Conservation (phyloP, 2,329 filamentous ascomycete species). For the Aureobasidium sp. region DNA sequence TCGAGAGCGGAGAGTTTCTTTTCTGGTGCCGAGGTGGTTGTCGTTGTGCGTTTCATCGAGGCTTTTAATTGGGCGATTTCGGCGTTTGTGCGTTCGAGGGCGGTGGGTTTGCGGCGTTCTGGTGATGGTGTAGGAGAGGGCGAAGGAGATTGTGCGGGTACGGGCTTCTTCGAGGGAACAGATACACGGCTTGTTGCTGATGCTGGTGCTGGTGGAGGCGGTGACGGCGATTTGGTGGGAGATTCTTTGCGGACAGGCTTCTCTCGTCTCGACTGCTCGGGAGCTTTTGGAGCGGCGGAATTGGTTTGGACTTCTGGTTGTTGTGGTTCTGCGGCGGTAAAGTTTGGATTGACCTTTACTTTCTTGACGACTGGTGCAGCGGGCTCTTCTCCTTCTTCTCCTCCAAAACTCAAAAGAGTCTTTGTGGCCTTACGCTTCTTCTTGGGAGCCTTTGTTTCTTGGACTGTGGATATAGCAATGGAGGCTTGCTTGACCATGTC, state of each 20-base stretch:
- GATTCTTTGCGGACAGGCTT: background rate
- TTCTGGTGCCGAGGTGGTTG: conserved; percentile 28
- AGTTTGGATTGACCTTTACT: conserved; percentile 67
- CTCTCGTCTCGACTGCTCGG: conserved; percentile 6
- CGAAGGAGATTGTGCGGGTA: conserved; percentile 17
- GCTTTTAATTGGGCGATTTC: conserved; percentile 74
- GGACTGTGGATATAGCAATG: conserved; percentile 42
- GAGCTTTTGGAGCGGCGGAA: conserved; percentile 9
- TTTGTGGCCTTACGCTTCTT: conserved; percentile 60
- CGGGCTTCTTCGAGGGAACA: background rate
- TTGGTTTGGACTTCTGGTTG: conserved; percentile 15
- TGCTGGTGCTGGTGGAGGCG: background rate
- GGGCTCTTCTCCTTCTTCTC: conserved; percentile 52
- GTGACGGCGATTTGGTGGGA: background rate
- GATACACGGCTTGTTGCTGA: background rate
- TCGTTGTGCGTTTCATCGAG: conserved; percentile 57
- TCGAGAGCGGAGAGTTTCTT: conserved; percentile 61
- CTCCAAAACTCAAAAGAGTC: conserved; percentile 65
- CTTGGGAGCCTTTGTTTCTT: conserved; percentile 37
- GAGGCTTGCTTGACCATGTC: conserved; percentile 65
- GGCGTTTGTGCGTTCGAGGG: conserved; percentile 62
- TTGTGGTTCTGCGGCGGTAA: conserved; percentile 44
- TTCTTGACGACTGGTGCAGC: conserved; percentile 58
- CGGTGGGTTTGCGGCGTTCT: conserved; percentile 14
- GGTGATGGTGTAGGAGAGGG: conserved; percentile 26